A percentile compares a stretch with the other conserved stretches of the same genome.
Evolutionary conservation across 2,329 filamentous ascomycete genomes (phyloP).

Genomic region (Fusarium napiforme): DNA sequence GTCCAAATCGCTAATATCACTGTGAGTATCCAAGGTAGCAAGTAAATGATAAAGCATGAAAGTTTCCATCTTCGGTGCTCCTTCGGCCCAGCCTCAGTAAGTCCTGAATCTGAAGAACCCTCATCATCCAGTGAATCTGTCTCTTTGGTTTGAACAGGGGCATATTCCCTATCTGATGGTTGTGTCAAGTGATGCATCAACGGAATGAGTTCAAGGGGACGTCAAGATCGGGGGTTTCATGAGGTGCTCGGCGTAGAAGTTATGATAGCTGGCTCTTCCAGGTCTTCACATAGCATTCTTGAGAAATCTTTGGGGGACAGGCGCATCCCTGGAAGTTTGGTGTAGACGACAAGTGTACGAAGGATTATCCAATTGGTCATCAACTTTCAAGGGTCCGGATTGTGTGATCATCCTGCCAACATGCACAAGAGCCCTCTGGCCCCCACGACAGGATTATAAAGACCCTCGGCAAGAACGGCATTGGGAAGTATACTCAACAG

Average conservation of each 20-base stretch:
- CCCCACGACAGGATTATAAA: neutral
- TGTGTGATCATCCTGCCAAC: neutral
- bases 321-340: neutral
- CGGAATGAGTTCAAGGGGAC: too few relatives aligned
- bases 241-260: neutral
- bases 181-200: neutral
- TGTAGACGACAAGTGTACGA: fast-evolving
- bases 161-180: neutral
- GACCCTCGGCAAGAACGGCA: neutral
- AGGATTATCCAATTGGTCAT: neutral
- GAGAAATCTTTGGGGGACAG: neutral
- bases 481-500: neutral
- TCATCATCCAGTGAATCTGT: neutral
- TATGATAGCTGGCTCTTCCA: neutral
- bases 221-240: fast-evolving
- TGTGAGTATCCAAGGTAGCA: neutral
- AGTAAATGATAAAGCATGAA: neutral
- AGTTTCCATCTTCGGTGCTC: fast-evolving
- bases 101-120: neutral
- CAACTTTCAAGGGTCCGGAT: neutral
- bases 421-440: neutral
- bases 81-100: fast-evolving
- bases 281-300: too few relatives aligned
- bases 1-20: fast-evolving
- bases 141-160: neutral